These are phyloP conservation scores for Solanum habrochaites DNA, from an alignment of 257 asterid genomes.

Conservation along the genomic window DNA sequence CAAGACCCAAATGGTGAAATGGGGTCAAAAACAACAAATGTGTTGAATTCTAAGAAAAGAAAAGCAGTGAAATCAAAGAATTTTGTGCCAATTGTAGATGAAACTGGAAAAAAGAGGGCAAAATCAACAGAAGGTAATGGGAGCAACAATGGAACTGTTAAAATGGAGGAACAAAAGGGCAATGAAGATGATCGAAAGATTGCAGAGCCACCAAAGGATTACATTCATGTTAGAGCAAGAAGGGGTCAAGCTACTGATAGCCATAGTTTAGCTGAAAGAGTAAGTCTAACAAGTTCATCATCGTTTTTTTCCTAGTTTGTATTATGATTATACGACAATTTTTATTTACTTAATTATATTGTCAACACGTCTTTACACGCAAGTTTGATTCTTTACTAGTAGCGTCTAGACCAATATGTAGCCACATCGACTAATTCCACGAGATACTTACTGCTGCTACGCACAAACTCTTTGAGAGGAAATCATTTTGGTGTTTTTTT, in stretches of 20 bases:
- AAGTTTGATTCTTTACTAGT: background rate
- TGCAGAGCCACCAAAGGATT: constrained; percentile 74
- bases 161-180: constrained; percentile 7
- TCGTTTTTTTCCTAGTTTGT: background rate
- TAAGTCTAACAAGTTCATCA: background rate
- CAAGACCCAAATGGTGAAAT: constrained; percentile 36
- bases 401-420: background rate
- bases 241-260: constrained; percentile 99
- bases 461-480: background rate
- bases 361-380: background rate
- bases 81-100: constrained; percentile 11
- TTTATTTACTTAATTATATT: background rate
- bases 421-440: background rate
- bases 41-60: constrained; percentile 50
- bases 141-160: background rate
- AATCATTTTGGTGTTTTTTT: background rate
- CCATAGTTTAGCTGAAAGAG: constrained; percentile 91
- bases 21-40: constrained; percentile 28
- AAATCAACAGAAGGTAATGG: constrained; percentile 3
- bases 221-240: constrained; percentile 96
- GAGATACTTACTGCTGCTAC: background rate
- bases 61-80: constrained; percentile 38
- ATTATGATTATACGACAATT: background rate
- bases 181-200: constrained; percentile 33
- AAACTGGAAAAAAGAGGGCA: constrained; percentile 14